Percentiles rank a stretch among this genome's conserved stretches.
Conservation (phyloP, 1,284 basidiomycete genomes). For the Peniophora sp. region DNA sequence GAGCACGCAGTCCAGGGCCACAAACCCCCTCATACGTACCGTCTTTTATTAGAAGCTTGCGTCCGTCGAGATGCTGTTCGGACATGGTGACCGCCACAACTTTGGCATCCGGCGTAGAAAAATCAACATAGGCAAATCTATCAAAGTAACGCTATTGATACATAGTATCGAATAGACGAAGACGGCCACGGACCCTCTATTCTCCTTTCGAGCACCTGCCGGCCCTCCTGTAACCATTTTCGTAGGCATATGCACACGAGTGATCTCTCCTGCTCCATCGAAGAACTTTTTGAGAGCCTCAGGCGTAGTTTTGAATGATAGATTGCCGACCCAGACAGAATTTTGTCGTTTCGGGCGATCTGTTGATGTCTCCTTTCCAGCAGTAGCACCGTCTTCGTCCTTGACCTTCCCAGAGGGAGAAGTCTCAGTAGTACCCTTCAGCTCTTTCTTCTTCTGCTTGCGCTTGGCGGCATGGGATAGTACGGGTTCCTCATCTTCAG, state of each 20-base stretch:
- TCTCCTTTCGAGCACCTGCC: slow-evolving; percentile 39
- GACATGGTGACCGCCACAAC: slow-evolving; percentile 70
- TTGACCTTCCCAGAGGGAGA: background rate
- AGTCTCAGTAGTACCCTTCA: no score
- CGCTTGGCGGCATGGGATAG: slow-evolving; percentile 70
- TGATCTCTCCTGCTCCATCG: slow-evolving; percentile 63
- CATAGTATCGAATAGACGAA: background rate
- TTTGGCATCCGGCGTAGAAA: slow-evolving; percentile 73
- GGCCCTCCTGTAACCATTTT: slow-evolving; percentile 29
- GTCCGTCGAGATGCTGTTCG: slow-evolving; percentile 78
- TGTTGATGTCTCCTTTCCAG: background rate
- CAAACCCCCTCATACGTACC: slow-evolving; percentile 39
- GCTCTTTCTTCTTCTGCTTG: slow-evolving; percentile 44
- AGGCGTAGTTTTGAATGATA: slow-evolving; percentile 84
- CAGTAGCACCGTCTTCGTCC: background rate
- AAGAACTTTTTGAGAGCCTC: slow-evolving; percentile 70
- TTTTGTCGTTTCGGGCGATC: slow-evolving; percentile 49
- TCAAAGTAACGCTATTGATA: slow-evolving; percentile 6
- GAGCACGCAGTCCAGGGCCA: background rate
- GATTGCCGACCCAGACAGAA: slow-evolving; percentile 93
- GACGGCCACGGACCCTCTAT: slow-evolving; percentile 47
- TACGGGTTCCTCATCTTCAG: slow-evolving; percentile 26
- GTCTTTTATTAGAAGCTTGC: slow-evolving; percentile 89
- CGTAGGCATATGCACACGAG: slow-evolving; percentile 67
- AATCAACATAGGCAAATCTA: slow-evolving; percentile 96